phyloP scores from a whole-genome alignment of 1,139 yeast genomes.

The Candida sp. region DNA sequence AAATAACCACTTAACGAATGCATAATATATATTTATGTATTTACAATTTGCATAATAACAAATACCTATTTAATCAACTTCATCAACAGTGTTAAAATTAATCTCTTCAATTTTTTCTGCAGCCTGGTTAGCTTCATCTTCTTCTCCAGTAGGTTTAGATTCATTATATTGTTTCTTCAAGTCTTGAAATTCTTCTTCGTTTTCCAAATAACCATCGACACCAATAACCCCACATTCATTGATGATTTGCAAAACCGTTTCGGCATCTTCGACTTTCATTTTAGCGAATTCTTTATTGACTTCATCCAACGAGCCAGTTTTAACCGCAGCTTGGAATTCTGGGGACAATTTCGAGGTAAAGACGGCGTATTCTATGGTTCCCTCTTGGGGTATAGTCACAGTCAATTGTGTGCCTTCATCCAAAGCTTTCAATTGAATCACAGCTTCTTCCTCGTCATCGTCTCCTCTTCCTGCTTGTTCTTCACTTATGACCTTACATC shows the following conservation, averaged over 20 bases:
- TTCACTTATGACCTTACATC: slow-evolving; percentile 65
- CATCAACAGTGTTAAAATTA: slow-evolving; percentile 17
- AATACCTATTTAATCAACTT: slow-evolving; percentile 23
- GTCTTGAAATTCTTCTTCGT: slow-evolving; percentile 68
- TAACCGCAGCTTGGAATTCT: slow-evolving; percentile 73
- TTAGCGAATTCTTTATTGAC: slow-evolving; percentile 81
- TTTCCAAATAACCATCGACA: slow-evolving; percentile 72
- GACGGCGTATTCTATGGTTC: slow-evolving; percentile 51
- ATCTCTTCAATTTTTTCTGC: slow-evolving; percentile 5
- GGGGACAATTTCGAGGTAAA: slow-evolving; percentile 55
- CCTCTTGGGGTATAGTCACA: slow-evolving; percentile 65
- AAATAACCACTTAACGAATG: background rate
- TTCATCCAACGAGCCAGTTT: slow-evolving; percentile 66
- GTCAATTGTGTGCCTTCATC: slow-evolving; percentile 80
- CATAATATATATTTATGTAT: background rate
- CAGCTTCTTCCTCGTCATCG: slow-evolving; percentile 59
- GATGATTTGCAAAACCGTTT: slow-evolving; percentile 65
- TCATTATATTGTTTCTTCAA: slow-evolving; percentile 49
- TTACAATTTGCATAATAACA: too few relatives aligned
- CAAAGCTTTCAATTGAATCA: slow-evolving; percentile 82
- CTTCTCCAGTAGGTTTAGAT: slow-evolving; percentile 11
- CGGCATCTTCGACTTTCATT: slow-evolving; percentile 80
- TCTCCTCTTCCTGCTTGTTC: slow-evolving; percentile 38
- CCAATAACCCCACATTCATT: slow-evolving; percentile 84
- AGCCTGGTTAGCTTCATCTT: slow-evolving; percentile 9